Evolutionary conservation across 2,329 filamentous ascomycete genomes (phyloP).

Genomic region (Exophiala xenobiotica): DNA sequence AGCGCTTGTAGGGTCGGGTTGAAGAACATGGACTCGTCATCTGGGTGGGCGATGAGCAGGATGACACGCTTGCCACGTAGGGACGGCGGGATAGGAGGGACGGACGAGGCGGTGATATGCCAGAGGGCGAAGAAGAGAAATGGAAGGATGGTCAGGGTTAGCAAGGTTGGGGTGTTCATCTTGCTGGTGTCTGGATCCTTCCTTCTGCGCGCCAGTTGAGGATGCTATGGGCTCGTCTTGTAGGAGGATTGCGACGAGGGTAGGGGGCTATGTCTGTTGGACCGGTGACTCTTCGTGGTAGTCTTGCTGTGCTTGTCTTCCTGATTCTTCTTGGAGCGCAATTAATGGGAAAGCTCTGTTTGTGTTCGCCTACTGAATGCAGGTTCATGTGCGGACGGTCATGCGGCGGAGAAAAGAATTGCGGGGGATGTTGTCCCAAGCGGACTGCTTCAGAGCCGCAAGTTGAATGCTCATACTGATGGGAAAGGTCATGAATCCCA

Average conservation of each 20-base stretch:
- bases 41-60: constrained; percentile 91
- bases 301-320: too few relatives aligned
- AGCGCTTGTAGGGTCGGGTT: constrained; percentile 83
- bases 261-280: too few relatives aligned
- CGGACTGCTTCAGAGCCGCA: neutral
- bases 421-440: neutral
- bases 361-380: too few relatives aligned
- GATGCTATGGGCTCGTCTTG: too few relatives aligned
- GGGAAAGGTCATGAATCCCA: neutral
- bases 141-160: constrained; percentile 22
- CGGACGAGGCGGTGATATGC: constrained; percentile 36
- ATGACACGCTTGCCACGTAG: constrained; percentile 82
- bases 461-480: constrained; percentile 3
- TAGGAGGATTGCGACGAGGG: too few relatives aligned
- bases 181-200: too few relatives aligned
- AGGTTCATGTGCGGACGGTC: neutral
- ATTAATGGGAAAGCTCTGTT: too few relatives aligned
- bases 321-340: too few relatives aligned
- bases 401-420: neutral
- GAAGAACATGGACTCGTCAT: constrained; percentile 99
- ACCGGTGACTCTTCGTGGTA: too few relatives aligned
- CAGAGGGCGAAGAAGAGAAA: constrained; percentile 28
- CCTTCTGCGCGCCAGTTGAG: too few relatives aligned
- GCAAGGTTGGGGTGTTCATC: constrained; percentile 17
- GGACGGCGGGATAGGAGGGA: constrained; percentile 52